Base-by-base conservation (phyloP, 75 land plant species). In the Chamaecyparis obtusa region DNA sequence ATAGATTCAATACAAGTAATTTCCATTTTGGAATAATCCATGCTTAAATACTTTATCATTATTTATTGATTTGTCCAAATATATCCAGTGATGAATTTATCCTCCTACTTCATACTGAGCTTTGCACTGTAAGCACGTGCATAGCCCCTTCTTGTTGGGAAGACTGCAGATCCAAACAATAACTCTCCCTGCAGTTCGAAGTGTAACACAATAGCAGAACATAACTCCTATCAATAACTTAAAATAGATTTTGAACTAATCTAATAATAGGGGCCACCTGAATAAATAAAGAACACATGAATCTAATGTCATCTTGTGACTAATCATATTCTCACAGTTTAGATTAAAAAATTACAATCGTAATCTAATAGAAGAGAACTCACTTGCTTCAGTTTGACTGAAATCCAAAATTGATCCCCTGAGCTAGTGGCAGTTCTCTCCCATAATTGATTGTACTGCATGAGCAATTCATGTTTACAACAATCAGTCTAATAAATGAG, bases 361-460 rank as follows among this genome's bases (percentile, higher is more conserved):
- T 27, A 64, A 21, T 64, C 36, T 33, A 74, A 71, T 13, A 32
- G n/a, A 30, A 74, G 14, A 33, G 13, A 30, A 74, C 76, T 30
- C 16, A 33, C 76, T 27, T 71, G 30, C 11, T 74, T 74, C 76
- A 30, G 15, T 74, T 74, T 74, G 76, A 30, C 32, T 33, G 76
- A 32, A 35, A 83, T 86, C 95, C 90, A 79, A 96, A 95, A 83
- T 93, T 96, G 88, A 96, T 96, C 89, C 98, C 98, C 87, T 96
- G 98, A 13, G 97, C 97, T 21, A 96, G 90, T 54, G 97, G 94
- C 51, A 95, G 81, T 64, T 94, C 94, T 39, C 85, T 93, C 49
- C 98, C 98, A 79, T 90, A 93, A 76, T 96, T 95, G 85, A 96
- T 92, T n/a, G 98, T 96, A 76, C 98, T 96, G 96, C 83, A 87